Conservation (phyloP, 2,329 filamentous ascomycete species). For the Xylaria polymorpha region DNA sequence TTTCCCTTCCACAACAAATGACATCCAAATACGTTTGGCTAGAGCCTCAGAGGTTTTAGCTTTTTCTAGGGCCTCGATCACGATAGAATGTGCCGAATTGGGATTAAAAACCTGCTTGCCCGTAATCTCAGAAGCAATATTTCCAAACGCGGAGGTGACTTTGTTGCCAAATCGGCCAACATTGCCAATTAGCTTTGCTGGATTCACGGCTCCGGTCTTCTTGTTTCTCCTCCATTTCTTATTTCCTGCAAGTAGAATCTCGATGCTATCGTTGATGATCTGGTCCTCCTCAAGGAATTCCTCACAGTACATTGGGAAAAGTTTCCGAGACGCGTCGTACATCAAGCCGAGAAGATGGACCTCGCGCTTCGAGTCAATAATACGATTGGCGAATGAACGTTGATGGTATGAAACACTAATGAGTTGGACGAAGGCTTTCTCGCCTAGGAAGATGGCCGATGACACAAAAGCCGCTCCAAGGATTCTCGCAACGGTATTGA, state of each 20-base stretch:
- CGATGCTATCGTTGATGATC: conserved; percentile 85
- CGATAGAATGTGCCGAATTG: conserved; percentile 88
- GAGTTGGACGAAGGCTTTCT: conserved; percentile 82
- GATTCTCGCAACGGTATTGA: conserved; percentile 70
- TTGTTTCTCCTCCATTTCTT: conserved; percentile 57
- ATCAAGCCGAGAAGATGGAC: conserved; percentile 84
- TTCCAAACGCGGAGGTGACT: conserved; percentile 91
- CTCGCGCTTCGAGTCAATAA: conserved; percentile 90
- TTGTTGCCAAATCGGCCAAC: conserved; percentile 90
- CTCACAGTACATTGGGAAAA: conserved; percentile 92
- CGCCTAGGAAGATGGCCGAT: conserved; percentile 76
- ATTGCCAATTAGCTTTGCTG: conserved; percentile 80
- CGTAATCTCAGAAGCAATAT: conserved; percentile 93
- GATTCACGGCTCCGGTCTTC: conserved; percentile 73
- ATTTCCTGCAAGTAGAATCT: conserved; percentile 72
- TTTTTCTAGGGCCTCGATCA: conserved; percentile 89
- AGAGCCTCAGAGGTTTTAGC: conserved; percentile 87
- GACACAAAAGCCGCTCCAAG: conserved; percentile 75
- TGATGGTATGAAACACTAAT: conserved; percentile 89
- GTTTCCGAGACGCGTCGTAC: conserved; percentile 86
- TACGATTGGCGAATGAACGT: conserved; percentile 82
- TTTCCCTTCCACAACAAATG: conserved; percentile 90
- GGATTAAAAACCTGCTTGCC: conserved; percentile 96
- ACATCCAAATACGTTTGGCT: conserved; percentile 97
- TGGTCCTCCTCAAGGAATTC: conserved; percentile 95